A percentile compares a stretch with the other conserved stretches of the same genome.
Conservation (phyloP, 768 basidiomycete genomes). For the Naganishia friedmannii region DNA sequence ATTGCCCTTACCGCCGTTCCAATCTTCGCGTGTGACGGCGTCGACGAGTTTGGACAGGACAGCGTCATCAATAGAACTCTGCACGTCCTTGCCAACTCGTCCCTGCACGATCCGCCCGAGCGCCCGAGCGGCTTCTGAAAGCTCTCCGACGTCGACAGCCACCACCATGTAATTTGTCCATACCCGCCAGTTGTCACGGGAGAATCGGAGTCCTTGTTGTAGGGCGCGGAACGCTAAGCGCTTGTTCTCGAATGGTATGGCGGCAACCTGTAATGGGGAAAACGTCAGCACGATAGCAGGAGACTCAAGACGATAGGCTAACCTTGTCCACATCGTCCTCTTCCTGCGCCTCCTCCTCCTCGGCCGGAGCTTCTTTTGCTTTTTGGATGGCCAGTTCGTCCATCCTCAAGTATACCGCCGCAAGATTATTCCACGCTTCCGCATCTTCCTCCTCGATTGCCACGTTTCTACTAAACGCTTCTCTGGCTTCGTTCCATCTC, state of each 20-base stretch:
- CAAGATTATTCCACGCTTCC: conserved; percentile 97
- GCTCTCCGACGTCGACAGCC: conserved; percentile 85
- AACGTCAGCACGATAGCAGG: conserved; percentile 10
- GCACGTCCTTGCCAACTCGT: conserved; percentile 55
- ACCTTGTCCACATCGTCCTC: conserved; percentile 26
- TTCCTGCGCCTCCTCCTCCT: neutral
- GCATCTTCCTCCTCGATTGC: conserved; percentile 91
- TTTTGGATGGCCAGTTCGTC: conserved; percentile 50
- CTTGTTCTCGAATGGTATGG: conserved; percentile 60
- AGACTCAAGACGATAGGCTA: neutral
- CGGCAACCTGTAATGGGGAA: conserved; percentile 28
- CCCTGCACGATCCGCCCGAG: conserved; percentile 74
- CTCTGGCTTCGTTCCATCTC: conserved; percentile 76
- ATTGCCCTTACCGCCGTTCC: conserved; percentile 38
- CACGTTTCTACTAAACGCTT: conserved; percentile 81
- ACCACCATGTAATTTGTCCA: conserved; percentile 98
- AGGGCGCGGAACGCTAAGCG: conserved; percentile 87
- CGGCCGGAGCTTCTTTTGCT: neutral
- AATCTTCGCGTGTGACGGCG: conserved; percentile 66
- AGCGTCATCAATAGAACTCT: conserved; percentile 67
- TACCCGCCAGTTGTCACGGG: conserved; percentile 93
- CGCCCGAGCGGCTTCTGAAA: conserved; percentile 81
- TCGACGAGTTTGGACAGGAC: conserved; percentile 85
- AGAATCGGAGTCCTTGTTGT: conserved; percentile 77
- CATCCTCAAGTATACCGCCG: conserved; percentile 85